Base-by-base conservation (phyloP, 1,139 yeast species). In the Pichia sp. region DNA sequence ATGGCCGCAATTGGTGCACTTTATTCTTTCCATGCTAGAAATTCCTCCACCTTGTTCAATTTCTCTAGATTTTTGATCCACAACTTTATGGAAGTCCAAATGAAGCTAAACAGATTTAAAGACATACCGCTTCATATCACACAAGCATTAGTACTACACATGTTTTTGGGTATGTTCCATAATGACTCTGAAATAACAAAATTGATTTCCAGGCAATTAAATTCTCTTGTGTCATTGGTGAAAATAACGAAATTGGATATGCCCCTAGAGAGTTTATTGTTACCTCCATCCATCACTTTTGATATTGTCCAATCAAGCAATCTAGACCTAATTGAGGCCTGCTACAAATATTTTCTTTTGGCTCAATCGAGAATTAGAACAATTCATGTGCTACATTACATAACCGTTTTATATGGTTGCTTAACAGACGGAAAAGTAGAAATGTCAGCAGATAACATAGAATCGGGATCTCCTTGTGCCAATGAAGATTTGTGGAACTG, bases 1-100 rank as follows among this genome's bases (percentile, higher is more conserved):
- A 87, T 90, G 81, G 87, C 95, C 1, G 87, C 96, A 26, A 81
- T 90, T 57, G 98, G 98, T 46, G 96, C 97, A 0, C 74, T 90
- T 31, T 89, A 89, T 64, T 82, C 88, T 1, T 89, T 87, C 70
- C 95, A 90, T 67, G 87, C 88, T 31, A 75, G 84, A 43, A 87
- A 87, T 65, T 87, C 96, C 0, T 77, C 86, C 62, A 75, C 87
- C 19, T 74, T 90, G 54, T 90, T 88, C 71, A 90, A 89, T 67
- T 79, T 90, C 54, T 82, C 95, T 10, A 81, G 93, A 66, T 84
- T 80, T 61, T 85, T 88, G 62, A 85, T 89, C 57, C 95, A 88
- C 65, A 82, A 82, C 59, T 85, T 82, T 63, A 78, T 90, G 71
- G 96, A 88, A 64, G 76, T 78, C 50, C 77, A 80, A 54, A 74